Conservation (phyloP, 148 eudicot genomes). For the Camellia lanceoleosa region DNA sequence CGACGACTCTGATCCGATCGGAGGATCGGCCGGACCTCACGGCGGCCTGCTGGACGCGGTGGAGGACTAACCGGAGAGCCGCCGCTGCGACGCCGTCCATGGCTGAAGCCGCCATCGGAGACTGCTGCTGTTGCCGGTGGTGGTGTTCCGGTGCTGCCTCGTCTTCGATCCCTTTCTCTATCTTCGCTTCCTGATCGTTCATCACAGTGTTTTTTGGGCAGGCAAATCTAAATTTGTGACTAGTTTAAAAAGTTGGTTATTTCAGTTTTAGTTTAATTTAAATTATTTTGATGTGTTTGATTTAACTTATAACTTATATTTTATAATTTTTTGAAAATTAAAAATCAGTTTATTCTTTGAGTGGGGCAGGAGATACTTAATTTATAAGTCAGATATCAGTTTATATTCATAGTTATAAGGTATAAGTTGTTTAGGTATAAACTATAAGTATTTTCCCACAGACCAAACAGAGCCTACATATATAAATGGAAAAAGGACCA, state of each 20-base stretch:
- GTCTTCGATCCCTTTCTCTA: background rate
- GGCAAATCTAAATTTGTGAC: background rate
- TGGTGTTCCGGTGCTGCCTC: background rate
- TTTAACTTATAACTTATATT: too few relatives aligned
- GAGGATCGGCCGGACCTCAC: conserved; percentile 64
- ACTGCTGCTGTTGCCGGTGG: background rate
- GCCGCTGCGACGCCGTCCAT: conserved; percentile 64
- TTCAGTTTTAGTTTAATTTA: too few relatives aligned
- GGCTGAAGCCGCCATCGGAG: conserved; percentile 51
- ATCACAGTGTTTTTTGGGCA: background rate
- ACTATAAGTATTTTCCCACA: too few relatives aligned
- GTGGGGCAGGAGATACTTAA: too few relatives aligned
- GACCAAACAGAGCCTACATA: too few relatives aligned
- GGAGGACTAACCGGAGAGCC: conserved; percentile 82
- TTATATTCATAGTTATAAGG: too few relatives aligned
- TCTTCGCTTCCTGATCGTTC: conserved; percentile 20
- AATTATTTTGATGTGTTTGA: too few relatives aligned
- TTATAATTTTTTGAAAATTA: too few relatives aligned
- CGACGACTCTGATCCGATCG: conserved; percentile 65
- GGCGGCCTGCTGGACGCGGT: conserved; percentile 63
- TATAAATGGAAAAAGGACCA: background rate
- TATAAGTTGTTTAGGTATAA: too few relatives aligned
- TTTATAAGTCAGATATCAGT: too few relatives aligned
- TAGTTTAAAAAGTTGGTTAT: too few relatives aligned
- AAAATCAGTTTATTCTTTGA: too few relatives aligned